Evolutionary conservation across 495 filamentous ascomycete species (phyloP), one percentile per base, ranked within the genome.

Genomic region (Trypethelium eluteriae): DNA sequence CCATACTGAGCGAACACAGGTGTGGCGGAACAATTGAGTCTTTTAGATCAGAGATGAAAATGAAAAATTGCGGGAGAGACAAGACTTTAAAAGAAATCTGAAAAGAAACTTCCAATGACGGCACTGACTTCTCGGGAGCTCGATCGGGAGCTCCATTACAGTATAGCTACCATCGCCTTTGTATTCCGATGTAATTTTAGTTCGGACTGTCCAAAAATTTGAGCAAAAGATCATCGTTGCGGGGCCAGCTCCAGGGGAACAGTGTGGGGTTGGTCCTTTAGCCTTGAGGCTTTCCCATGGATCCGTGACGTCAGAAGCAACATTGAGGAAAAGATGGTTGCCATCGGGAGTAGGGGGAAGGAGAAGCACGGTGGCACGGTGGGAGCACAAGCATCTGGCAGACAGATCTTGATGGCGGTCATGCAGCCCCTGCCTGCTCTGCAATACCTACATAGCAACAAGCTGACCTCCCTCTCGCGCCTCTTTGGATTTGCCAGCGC

Each of bases 1-100:
- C 67, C 74, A 74, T 75, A 47, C 16, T 70, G 38, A 39, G 39
- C 41, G 38, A 12, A n/a, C 5, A 2, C 14, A 14, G 7, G 9
- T 7, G 18, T 18, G 1, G n/a, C 14, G 11, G 2, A 59, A 36
- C 53, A 34, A 0, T 10, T 5, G 25, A 59, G 18, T 7, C 18
- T 16, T 53, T 9, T 5, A 53, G 18, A 16, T 35, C 25, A 59
- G 14, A 36, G n/a, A 2, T 59, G 3, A 18, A 7, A 59, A 0
- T 32, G 6, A 59, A 34, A 34, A 59, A 36, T 7, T 35, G 7
- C 6, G 32, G 32, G 14, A 11, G 5, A 36, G 7, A 34, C 32
- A 34, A 3, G 53, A 35, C 18, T 25, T 59, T 59, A 59, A 59
- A 44, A 59, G 36, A 44, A 14, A 7, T 44, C 41, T 7, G 53